Base-by-base conservation (phyloP, 306 rosid genomes). In the Vigna hirtella region DNA sequence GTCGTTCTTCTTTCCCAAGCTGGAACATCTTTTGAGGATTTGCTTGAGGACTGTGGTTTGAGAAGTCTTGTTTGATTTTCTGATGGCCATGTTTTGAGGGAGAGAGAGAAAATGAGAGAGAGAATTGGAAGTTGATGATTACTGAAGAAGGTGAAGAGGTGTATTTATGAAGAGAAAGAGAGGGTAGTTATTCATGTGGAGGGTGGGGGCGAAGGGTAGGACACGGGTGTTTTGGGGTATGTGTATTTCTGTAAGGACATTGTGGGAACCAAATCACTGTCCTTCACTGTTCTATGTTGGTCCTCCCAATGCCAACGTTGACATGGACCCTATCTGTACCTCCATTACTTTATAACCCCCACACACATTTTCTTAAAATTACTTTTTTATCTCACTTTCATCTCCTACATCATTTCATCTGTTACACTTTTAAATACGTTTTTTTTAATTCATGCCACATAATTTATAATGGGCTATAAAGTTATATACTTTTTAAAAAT, bases 1-100 rank as follows among this genome's bases (percentile, higher is more conserved):
- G 28, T 85, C 88, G 14, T 80, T 36, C 57, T 73, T 83, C 79
- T 86, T 88, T 5, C 97, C 93, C 24, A 91, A 48, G 86, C 97
- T 91, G 0, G 97, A 90, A 72, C 98, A 93, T 50, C 97, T 85
- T 73, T 79, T 91, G 15, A 93, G 85, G 83, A 93, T 93, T 83
- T 93, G 98, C 45, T 87, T 90, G 1, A 93, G 83, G 8, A 93
- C 88, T 24, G 92, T 89, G 4, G 87, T 76, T 17, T 91, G 98
- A n/a, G 89, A 66, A 6, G 87, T 86, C 67, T 88, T 90, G 92
- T 76, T 84, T 53, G 89, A 43, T 79, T 87, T 95, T 79, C 87
- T 82, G 43, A 91, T 85, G 17, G 89, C 98, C 99, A 95, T 93
- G 49, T 77, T 77, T 14, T 7, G 67, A 67, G 63, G 3, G 43